Conservation (phyloP, 305 asterid species). For the Solanum hybrid region DNA sequence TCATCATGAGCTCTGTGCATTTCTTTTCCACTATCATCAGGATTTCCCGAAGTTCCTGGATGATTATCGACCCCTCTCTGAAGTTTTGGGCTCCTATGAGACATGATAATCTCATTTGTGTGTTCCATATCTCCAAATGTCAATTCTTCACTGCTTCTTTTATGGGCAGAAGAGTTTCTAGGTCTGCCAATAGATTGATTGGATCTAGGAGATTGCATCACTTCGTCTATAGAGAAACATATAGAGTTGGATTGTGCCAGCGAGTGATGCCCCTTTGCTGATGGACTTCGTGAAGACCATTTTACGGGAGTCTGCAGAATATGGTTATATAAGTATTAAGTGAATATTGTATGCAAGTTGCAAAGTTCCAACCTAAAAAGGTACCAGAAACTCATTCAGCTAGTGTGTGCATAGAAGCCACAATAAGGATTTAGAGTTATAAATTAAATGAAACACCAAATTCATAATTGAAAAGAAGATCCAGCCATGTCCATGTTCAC, state of each 20-base stretch:
- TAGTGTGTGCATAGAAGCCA: background rate
- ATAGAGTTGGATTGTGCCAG: background rate
- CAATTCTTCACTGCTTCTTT: constrained; percentile 44
- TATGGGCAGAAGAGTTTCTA: constrained; percentile 29
- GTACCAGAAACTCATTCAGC: background rate
- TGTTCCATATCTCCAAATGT: constrained; percentile 33
- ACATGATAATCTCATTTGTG: constrained; percentile 19
- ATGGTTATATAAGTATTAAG: background rate
- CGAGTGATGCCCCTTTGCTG: constrained; percentile 22
- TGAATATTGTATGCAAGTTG: background rate
- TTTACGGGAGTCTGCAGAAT: constrained; percentile 40
- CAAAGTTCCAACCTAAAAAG: background rate
- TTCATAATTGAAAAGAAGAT: background rate
- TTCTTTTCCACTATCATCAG: constrained; percentile 25
- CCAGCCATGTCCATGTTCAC: background rate
- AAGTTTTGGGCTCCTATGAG: constrained; percentile 52
- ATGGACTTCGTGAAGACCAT: constrained; percentile 31
- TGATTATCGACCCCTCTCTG: constrained; percentile 38
- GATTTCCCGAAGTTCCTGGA: constrained; percentile 18
- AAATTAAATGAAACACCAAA: background rate
- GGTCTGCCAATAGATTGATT: constrained; percentile 25
- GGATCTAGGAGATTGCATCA: constrained; percentile 29
- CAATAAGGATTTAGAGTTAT: background rate
- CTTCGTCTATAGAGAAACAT: background rate
- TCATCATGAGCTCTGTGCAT: constrained; percentile 25